phyloP scores from a whole-genome alignment of 805 yeast species.

The Jamesozyma rosinii region DNA sequence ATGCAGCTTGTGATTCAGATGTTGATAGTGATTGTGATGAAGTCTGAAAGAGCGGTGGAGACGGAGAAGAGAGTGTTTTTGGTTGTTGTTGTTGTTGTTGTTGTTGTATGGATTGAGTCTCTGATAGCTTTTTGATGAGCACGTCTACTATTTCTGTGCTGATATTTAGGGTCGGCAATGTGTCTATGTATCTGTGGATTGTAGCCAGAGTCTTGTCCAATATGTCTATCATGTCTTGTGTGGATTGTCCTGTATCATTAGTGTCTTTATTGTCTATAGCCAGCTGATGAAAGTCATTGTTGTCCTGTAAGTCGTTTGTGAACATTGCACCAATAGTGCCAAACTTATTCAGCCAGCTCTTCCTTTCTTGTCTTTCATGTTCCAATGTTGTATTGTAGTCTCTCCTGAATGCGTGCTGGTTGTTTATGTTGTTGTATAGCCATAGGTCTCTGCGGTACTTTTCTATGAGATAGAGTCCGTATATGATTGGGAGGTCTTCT shows the following conservation, averaged over 20 bases:
- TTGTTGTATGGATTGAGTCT: slow-evolving; percentile 1
- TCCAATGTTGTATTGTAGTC: slow-evolving; percentile 50
- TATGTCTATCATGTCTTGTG: too few relatives aligned
- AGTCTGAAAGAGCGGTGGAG: too few relatives aligned
- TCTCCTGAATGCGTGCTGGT: slow-evolving; percentile 39
- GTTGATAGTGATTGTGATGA: too few relatives aligned
- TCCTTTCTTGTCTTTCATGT: slow-evolving; percentile 8
- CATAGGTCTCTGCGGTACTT: slow-evolving; percentile 50
- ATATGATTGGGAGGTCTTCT: slow-evolving; percentile 59
- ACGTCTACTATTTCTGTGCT: slow-evolving; percentile 30
- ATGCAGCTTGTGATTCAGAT: not conserved
- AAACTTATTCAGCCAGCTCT: not conserved
- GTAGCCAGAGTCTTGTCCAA: slow-evolving; percentile 17
- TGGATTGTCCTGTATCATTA: too few relatives aligned
- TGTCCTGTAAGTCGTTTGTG: not conserved
- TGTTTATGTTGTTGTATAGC: slow-evolving; percentile 26
- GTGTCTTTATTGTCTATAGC: not conserved
- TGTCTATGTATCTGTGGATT: slow-evolving; percentile 32
- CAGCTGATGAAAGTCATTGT: not conserved
- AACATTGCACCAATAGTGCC: slow-evolving; percentile 2
- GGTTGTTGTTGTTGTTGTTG: not conserved
- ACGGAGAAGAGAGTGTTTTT: not conserved
- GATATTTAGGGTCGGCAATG: slow-evolving; percentile 27
- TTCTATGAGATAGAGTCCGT: slow-evolving; percentile 62
- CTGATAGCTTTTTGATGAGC: slow-evolving; percentile 15